Conservation (phyloP, 2,329 filamentous ascomycete genomes). For the Microcyclospora tardicrescens region DNA sequence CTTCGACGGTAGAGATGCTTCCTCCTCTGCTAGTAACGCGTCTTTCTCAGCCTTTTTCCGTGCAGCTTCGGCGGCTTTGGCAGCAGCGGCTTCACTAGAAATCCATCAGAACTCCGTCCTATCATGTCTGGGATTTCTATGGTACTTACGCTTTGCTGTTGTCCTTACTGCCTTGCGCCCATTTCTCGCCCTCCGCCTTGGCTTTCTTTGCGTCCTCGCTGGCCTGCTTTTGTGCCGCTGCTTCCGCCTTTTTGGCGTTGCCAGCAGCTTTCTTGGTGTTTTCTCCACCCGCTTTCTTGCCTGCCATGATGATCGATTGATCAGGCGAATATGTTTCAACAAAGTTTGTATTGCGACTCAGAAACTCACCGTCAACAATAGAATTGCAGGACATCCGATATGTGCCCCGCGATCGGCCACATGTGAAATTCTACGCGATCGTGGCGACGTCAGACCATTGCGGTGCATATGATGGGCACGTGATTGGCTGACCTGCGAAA, state of each 20-base stretch:
- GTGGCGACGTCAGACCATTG: too few species aligned
- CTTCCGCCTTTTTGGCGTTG: constrained; percentile 85
- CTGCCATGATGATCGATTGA: constrained; percentile 44
- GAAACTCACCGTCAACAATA: too few species aligned
- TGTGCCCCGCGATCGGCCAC: too few species aligned
- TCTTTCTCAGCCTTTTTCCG: constrained; percentile 90
- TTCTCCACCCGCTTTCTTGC: constrained; percentile 53
- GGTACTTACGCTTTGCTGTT: constrained; percentile 68
- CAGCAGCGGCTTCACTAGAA: constrained; percentile 67
- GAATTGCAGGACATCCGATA: too few species aligned
- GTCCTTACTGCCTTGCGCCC: constrained; percentile 75
- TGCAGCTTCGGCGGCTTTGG: constrained; percentile 68
- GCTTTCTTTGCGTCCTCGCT: constrained; percentile 53
- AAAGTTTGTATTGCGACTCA: too few species aligned
- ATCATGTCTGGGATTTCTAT: constrained; percentile 1
- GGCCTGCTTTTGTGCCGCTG: constrained; percentile 66
- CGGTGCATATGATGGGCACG: too few species aligned
- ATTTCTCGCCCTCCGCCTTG: constrained; percentile 59
- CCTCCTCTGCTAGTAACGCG: constrained; percentile 70
- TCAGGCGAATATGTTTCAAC: too few species aligned
- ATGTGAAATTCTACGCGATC: too few species aligned
- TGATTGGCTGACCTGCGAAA: too few species aligned
- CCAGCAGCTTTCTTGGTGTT: constrained; percentile 82
- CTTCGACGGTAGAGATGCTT: constrained; percentile 51
- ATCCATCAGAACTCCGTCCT: constrained; percentile 1